phyloP scores from a whole-genome alignment of 2,329 filamentous ascomycete genomes.

The Fusarium paranaense region DNA sequence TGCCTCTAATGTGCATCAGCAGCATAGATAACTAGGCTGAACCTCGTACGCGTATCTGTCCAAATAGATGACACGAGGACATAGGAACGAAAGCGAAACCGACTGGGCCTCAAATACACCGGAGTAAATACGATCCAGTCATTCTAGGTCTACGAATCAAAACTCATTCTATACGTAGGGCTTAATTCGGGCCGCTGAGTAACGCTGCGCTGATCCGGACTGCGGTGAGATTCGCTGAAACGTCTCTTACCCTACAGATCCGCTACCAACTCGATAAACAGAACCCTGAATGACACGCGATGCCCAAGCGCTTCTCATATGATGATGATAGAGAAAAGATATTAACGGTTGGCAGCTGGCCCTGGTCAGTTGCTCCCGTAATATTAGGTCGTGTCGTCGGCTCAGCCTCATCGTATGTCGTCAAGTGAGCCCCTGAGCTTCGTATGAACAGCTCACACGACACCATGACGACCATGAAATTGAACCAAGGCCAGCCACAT shows the following conservation, averaged over 20 bases:
- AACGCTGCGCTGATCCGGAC: not conserved
- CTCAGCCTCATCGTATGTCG: constrained; percentile 3
- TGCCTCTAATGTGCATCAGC: not conserved
- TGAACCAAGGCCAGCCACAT: not conserved
- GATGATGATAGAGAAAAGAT: not conserved
- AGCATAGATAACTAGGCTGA: not conserved
- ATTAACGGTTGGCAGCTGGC: not conserved
- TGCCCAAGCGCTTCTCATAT: constrained; percentile 9
- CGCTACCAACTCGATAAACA: not conserved
- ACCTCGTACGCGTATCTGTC: not conserved
- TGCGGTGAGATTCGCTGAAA: constrained; percentile 2
- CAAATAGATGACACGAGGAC: not conserved
- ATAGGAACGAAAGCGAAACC: not conserved
- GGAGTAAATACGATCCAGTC: not conserved
- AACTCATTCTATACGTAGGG: not conserved
- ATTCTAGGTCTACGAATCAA: not conserved
- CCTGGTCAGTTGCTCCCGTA: not conserved
- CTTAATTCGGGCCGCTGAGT: not conserved
- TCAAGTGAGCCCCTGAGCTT: not conserved
- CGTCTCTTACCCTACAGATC: constrained; percentile 20
- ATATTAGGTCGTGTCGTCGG: not conserved
- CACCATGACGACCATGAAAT: not conserved
- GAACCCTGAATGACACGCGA: constrained; percentile 9
- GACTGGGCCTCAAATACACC: not conserved
- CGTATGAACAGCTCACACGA: constrained; percentile 11